A percentile compares a stretch with the other conserved stretches of the same genome.
phyloP scores from a whole-genome alignment of 768 basidiomycete genomes.

The Calocybe indica region DNA sequence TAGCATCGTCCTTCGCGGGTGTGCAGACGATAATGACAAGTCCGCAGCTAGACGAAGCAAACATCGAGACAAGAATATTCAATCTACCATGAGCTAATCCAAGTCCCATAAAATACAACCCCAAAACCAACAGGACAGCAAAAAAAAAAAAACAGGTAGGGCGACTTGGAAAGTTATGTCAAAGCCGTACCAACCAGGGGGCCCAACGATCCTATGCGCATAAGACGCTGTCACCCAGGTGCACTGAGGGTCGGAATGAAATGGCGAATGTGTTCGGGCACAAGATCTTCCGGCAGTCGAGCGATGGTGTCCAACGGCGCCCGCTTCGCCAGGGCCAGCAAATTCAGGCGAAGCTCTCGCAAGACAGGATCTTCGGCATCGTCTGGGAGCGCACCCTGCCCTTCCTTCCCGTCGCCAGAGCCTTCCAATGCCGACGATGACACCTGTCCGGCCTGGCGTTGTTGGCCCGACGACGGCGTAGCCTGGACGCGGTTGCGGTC shows the following conservation, averaged over 20 bases:
- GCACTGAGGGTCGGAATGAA: slow-evolving; percentile 51
- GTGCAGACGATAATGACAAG: too few relatives aligned
- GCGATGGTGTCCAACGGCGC: slow-evolving; percentile 72
- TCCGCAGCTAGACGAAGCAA: too few relatives aligned
- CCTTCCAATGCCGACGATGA: background rate
- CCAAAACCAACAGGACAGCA: too few relatives aligned
- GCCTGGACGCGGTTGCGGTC: background rate
- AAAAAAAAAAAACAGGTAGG: too few relatives aligned
- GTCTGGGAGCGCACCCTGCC: background rate
- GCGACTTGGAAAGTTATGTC: too few relatives aligned
- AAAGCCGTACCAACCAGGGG: too few relatives aligned
- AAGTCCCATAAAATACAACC: too few relatives aligned
- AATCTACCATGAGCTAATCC: too few relatives aligned
- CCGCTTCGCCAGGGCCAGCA: slow-evolving; percentile 72
- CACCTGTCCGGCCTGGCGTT: background rate
- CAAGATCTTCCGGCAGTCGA: slow-evolving; percentile 54
- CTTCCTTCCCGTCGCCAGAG: background rate
- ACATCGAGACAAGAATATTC: too few relatives aligned
- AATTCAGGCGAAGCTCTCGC: slow-evolving; percentile 61
- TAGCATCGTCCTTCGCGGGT: too few relatives aligned
- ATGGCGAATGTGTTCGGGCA: slow-evolving; percentile 58
- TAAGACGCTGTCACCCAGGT: slow-evolving; percentile 6
- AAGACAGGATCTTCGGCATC: slow-evolving; percentile 41
- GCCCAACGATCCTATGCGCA: too few relatives aligned
- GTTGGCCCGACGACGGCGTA: slow-evolving; percentile 4